Conservation (phyloP, 2,329 filamentous ascomycete species). For the Phialophora macrospora region DNA sequence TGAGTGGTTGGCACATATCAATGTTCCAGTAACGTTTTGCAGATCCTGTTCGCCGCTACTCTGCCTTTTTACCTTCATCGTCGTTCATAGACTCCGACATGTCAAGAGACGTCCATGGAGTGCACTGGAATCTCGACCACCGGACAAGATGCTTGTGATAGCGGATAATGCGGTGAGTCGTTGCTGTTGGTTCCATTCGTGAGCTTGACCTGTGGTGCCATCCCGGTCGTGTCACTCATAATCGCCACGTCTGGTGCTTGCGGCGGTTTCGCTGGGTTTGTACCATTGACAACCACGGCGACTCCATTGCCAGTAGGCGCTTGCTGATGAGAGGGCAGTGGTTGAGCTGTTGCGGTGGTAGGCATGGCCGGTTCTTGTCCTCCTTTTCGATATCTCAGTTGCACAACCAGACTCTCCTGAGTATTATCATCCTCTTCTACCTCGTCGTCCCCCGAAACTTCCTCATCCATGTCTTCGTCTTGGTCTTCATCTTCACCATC, state of each 20-base stretch:
- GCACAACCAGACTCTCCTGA: conserved; percentile 72
- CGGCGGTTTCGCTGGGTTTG: not conserved
- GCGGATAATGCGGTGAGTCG: conserved; percentile 3
- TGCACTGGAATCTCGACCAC: conserved; percentile 17
- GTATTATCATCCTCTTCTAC: conserved; percentile 52
- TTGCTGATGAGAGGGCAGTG: not conserved
- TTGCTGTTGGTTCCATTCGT: conserved; percentile 13
- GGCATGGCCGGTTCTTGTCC: conserved; percentile 6
- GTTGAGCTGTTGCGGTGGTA: conserved; percentile 1
- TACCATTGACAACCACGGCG: conserved; percentile 1
- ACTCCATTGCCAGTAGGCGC: not conserved
- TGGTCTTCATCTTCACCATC: conserved; percentile 70
- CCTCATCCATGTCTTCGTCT: conserved; percentile 49
- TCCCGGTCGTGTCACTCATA: conserved; percentile 12
- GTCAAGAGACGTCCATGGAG: conserved; percentile 29
- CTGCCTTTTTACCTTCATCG: not conserved
- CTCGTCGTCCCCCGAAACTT: conserved; percentile 41
- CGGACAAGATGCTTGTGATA: conserved; percentile 12
- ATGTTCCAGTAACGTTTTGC: not conserved
- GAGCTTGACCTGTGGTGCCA: conserved; percentile 8
- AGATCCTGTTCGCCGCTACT: not conserved
- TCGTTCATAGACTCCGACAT: not conserved
- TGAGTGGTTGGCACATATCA: not conserved
- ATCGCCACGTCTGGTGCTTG: not conserved
- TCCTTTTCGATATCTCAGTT: conserved; percentile 58